These are phyloP conservation scores for Dichotomopilus funicola DNA, from an alignment of 2,329 filamentous ascomycete species.

Conservation along the genomic window DNA sequence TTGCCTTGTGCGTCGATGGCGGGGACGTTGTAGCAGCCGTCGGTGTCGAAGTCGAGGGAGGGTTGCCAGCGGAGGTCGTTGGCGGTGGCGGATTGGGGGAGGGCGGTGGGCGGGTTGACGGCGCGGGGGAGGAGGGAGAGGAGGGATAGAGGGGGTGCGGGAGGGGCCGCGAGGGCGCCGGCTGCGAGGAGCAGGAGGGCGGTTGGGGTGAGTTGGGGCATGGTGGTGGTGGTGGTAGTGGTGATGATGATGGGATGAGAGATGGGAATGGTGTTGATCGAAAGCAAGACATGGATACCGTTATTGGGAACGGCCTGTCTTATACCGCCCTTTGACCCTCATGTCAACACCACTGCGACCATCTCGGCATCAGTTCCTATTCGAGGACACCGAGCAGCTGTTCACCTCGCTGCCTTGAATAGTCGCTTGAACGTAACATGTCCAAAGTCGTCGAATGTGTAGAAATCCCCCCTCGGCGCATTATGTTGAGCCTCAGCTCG, in stretches of 20 bases:
- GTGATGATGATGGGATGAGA: background rate
- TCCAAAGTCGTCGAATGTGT: background rate
- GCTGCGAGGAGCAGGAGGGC: background rate
- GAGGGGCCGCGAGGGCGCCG: background rate
- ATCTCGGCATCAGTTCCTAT: background rate
- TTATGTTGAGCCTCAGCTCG: background rate
- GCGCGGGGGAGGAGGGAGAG: conserved; percentile 5
- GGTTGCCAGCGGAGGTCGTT: conserved; percentile 33
- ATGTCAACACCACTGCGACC: no score
- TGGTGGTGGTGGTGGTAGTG: background rate
- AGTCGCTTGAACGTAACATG: no score
- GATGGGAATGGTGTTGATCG: background rate
- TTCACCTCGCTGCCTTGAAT: no score
- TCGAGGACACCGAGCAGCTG: background rate
- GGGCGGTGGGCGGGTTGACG: conserved; percentile 21
- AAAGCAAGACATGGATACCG: no score
- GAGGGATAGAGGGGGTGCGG: background rate
- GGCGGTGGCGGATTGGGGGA: conserved; percentile 30
- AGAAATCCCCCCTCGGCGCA: background rate
- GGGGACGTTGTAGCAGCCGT: conserved; percentile 42
- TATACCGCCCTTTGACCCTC: background rate
- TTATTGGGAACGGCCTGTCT: background rate
- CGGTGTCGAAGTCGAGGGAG: conserved; percentile 34
- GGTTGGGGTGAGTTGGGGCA: background rate
- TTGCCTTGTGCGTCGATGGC: conserved; percentile 35